Evolutionary conservation across 352 stramenopile genomes (phyloP), one percentile per base, ranked within the genome.

Genomic region (Pythium dissotocum): DNA sequence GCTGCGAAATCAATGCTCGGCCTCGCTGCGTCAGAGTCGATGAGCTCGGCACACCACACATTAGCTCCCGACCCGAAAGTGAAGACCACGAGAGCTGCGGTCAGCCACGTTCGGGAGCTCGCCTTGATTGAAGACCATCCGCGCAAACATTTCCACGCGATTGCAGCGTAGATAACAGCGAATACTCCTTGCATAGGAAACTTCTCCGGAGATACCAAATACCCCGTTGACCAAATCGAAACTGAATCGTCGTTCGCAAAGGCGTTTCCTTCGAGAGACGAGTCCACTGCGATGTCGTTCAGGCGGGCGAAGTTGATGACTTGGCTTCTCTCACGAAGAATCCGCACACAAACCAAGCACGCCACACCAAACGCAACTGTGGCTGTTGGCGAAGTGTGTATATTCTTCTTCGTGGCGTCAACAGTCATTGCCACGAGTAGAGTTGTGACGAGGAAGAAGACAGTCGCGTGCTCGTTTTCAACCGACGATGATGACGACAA

Each of bases 271-370:
- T 69, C 58, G 6, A 73, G 40, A 14, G 75, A 81, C 0, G 76
- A 44, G 28, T 93, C 76, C 8, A 89, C 70, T 35, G 69, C 4
- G 24, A 96, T 56, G 1, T 61, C 71, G 52, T 95, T 95, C 6
- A 97, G 64, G 30, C 86, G 71, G 3, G 80, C 87, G 65, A 96
- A 96, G 64, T 97, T 97, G 58, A 96, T 96, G 33, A 97, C 71
- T 71, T 96, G 89, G 67, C 93, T 95, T 44, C 89, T 86, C 54
- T 75, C 65, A 14, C 89, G 87, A 16, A 97, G 66, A 4, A 87
- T 54, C n/a, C 89, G 82, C 36, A 82, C 85, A 24, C 79, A 53
- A 13, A 85, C 24, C 3, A 93, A 56, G 16, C 85, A 65, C 0
- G 76, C 21, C 18, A 61, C 53, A 9, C 89, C 14, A n/a, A 78